phyloP scores from a whole-genome alignment of 2,329 filamentous ascomycete species.

The Acrodontium crateriforme region DNA sequence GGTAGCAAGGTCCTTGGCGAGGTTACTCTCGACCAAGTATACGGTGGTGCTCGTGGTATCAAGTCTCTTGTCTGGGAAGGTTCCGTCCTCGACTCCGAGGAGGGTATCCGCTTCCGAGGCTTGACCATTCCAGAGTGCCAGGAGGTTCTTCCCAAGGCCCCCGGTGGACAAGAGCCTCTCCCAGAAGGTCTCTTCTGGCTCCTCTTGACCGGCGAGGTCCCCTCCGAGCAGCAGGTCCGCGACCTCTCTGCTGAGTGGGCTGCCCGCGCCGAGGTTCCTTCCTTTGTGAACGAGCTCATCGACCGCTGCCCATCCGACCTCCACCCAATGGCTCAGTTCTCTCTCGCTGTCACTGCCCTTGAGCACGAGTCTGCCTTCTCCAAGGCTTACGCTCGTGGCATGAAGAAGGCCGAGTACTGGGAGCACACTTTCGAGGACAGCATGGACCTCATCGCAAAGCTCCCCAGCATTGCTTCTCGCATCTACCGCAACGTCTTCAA shows the following conservation, averaged over 20 bases:
- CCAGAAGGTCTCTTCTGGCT: conserved; percentile 99
- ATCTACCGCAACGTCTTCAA: conserved; percentile 99
- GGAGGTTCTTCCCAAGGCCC: conserved; percentile 90
- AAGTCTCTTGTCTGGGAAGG: conserved; percentile 98
- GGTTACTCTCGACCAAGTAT: conserved; percentile 98
- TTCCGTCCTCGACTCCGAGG: conserved; percentile 93
- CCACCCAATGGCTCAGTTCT: conserved; percentile 99
- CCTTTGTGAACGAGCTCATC: conserved; percentile 98
- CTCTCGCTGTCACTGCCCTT: conserved; percentile 89
- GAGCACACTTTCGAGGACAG: conserved; percentile 98
- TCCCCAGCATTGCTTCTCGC: conserved; percentile 90
- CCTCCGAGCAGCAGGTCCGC: conserved; percentile 94
- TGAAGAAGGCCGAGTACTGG: conserved; percentile 99
- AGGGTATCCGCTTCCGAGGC: conserved; percentile 98
- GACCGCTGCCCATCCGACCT: conserved; percentile 98
- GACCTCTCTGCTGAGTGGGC: conserved; percentile 98
- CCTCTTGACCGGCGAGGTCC: conserved; percentile 93
- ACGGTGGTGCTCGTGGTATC: conserved; percentile 97
- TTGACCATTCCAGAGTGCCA: conserved; percentile 99
- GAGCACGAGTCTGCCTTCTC: conserved; percentile 97
- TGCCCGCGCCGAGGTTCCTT: conserved; percentile 89
- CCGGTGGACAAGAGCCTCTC: conserved; percentile 90
- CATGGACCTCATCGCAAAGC: conserved; percentile 99
- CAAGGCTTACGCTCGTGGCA: conserved; percentile 97
- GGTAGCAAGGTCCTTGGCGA: conserved; percentile 86